A percentile compares a stretch with the other conserved stretches of the same genome.
These are phyloP conservation scores for Talaromyces trachyspermus DNA, from an alignment of 495 filamentous ascomycete species.

Conservation along the genomic window DNA sequence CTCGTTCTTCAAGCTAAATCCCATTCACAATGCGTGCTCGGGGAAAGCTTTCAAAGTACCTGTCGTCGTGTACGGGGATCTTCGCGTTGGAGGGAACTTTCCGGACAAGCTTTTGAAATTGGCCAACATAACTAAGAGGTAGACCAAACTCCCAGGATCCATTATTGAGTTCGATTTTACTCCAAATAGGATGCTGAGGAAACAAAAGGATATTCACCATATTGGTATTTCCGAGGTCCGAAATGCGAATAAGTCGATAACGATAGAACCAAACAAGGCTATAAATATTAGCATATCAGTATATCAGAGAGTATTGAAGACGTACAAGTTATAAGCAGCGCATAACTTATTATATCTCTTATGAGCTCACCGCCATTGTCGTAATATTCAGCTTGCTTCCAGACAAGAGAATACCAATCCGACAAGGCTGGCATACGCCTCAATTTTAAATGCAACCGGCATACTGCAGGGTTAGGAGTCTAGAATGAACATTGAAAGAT, in stretches of 20 bases:
- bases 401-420: too few species aligned
- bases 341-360: background rate
- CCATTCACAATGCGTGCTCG: too few species aligned
- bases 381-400: too few species aligned
- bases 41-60: too few species aligned
- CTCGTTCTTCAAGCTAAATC: too few species aligned
- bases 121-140: background rate
- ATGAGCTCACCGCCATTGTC: background rate
- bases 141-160: background rate
- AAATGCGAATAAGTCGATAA: background rate
- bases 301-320: background rate
- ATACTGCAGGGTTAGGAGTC: too few species aligned
- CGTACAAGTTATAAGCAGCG: background rate
- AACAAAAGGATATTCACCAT: background rate
- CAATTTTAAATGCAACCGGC: too few species aligned
- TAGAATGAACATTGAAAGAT: too few species aligned
- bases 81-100: background rate
- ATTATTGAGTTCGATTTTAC: background rate
- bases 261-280: background rate
- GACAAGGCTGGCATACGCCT: too few species aligned
- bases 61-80: too few species aligned
- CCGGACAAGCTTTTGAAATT: background rate
- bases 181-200: background rate
- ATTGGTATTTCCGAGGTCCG: background rate
- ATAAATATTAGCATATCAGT: background rate